Evolutionary conservation across 2,329 filamentous ascomycete species (phyloP), one percentile per base, ranked within the genome.

Genomic region (Hypoxylon sp.): DNA sequence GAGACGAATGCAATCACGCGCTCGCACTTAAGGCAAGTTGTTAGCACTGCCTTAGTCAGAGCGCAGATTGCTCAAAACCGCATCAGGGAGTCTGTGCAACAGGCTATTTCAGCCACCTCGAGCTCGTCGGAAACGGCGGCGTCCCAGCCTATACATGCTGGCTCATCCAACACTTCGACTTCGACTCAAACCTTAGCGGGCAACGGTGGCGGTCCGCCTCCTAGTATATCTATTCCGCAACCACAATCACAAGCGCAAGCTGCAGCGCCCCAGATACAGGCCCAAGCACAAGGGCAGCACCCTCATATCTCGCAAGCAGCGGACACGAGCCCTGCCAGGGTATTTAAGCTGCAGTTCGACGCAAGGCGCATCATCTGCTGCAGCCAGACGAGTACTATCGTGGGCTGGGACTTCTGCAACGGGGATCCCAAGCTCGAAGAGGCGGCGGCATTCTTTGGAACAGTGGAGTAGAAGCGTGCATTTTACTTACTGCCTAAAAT

Each of bases 291-390:
- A 28, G 55, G 56, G 37, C 80, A 80, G 41, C 81, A 85, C 56
- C 81, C 80, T 2, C 82, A 84, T 63, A 81, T 84, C 8, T 73
- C 76, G 1, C 75, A 77, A 37, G 74, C 78, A 37, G 74, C 78
- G 6, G 84, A 86, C 65, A 71, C 80, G 30, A 82, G 80, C 56
- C 80, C 82, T 10, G 81, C 83, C 6, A 80, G 95, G 22, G 91
- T 99, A 2, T 99, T 98, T 82, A 99, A 99, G 78, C 83, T 98
- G 34, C 95, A 99, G 76, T 99, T 97, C 70, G 95, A 99, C 75
- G 92, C 93, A 0, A 87, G 93, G 20, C 89, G 94, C 71, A 96
- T 99, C 70, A 91, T 99, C 56, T 97, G 94, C 80, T 97, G 94
- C 75, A 95, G 91, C 68, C 94, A 98, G 76, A 93, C 95, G 59